phyloP scores from a whole-genome alignment of 192 early-diverging fungal species.

The Backusella tarrabulga region DNA sequence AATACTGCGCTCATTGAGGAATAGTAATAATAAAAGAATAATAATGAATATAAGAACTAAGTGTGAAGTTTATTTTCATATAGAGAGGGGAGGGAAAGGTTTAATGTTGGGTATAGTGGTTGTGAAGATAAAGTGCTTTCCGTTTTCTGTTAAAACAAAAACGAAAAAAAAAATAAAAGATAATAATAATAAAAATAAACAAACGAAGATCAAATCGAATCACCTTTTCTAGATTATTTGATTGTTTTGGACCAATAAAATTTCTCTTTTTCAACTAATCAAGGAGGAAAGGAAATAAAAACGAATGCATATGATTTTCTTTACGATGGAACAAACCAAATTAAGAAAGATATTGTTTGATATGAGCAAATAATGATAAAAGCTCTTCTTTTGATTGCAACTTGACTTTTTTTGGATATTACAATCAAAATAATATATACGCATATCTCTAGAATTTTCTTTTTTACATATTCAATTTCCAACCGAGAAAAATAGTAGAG shows the following conservation, averaged over 20 bases:
- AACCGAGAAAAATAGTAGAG: background rate
- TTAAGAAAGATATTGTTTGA: background rate
- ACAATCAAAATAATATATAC: background rate
- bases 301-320: background rate
- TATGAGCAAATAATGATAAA: background rate
- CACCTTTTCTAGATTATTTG: background rate
- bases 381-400: background rate
- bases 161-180: slow-evolving; percentile 2
- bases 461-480: background rate
- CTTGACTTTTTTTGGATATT: background rate
- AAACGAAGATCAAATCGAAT: background rate
- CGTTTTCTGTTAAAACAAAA: background rate
- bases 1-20: slow-evolving; percentile 42
- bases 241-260: background rate
- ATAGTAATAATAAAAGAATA: background rate
- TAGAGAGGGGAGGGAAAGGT: background rate
- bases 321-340: background rate
- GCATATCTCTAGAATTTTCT: background rate
- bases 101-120: background rate
- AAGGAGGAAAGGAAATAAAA: too few species aligned
- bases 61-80: background rate
- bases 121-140: background rate
- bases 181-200: background rate
- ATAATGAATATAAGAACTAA: background rate
- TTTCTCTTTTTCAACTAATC: background rate